Base-by-base conservation (phyloP, 352 stramenopile species). In the Phytophthora syringae region DNA sequence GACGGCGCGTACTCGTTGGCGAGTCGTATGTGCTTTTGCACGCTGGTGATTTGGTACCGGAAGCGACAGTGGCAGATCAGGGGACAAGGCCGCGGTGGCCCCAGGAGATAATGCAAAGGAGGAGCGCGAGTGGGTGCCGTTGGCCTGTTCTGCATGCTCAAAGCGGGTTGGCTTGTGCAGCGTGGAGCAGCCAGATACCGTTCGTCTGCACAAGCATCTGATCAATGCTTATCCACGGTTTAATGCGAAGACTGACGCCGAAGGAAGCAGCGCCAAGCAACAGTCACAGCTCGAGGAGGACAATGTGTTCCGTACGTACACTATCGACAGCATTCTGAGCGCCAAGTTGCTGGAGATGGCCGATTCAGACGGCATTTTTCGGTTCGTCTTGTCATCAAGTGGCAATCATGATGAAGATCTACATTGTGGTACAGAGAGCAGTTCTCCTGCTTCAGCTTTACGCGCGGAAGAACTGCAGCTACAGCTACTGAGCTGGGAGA, bases 401-500 rank as follows among this genome's bases (percentile, higher is more conserved):
- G 43, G 56, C 11, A 44, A 59, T 10, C 21, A 52, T 25, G 40
- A 64, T 39, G 20, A 70, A 20, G 28, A 54, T 30, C 27, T 51
- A 6, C 32, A 39, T 27, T 52, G 39, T 40, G 21, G 13, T 12
- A 50, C 7, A 9, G 20, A 44, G 40, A 18, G 49, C 9, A 32
- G 9, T 32, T 5, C 27, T 32, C 27, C 62, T 27, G 12, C 48
- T 48, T 20, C 42, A 22, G 10, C 34, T 52, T 18, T 22, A 28
- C 18, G 47, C 2, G 11, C 53, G 40, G 18, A 30, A 20, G 42
- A 63, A 20, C 57, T 80, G 27, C 52, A 72, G 44, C 25, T 92
- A 47, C 85, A 94, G 50, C 50, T 94, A 27, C 61, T 94, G 10
- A 88, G 76, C 58, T 94, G 85, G 85, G 83, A 94, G 25, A 84